Percentiles rank a stretch among this genome's conserved stretches.
phyloP scores from a whole-genome alignment of 768 basidiomycete genomes.

The Inosperma sp. region DNA sequence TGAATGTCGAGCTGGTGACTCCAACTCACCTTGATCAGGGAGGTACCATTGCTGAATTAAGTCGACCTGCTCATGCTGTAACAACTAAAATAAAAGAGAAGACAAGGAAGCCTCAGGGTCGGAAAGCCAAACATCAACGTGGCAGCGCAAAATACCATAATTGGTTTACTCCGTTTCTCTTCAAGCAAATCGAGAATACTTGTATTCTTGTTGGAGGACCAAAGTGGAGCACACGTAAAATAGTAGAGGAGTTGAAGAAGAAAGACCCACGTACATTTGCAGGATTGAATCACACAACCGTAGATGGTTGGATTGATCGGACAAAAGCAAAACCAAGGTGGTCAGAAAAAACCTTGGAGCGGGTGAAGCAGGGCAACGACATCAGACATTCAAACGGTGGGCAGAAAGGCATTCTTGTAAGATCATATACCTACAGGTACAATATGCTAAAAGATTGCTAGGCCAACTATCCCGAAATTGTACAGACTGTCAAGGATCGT shows the following conservation, averaged over 20 bases:
- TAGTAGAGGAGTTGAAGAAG: conserved; percentile 1
- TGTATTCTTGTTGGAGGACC: not conserved
- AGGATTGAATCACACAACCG: conserved; percentile 2
- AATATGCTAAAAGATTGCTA: not conserved
- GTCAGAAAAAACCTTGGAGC: not conserved
- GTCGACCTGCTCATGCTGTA: not conserved
- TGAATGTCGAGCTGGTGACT: too few relatives aligned
- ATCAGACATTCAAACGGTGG: conserved; percentile 12
- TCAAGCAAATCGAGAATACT: conserved; percentile 1
- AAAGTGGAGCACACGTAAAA: not conserved
- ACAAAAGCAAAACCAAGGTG: not conserved
- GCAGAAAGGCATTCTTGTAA: conserved; percentile 8
- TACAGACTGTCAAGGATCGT: conserved; percentile 1
- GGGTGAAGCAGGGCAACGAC: conserved; percentile 4
- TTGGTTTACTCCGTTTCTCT: conserved; percentile 1
- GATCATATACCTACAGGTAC: not conserved
- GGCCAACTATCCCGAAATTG: conserved; percentile 11
- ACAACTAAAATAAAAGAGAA: not conserved
- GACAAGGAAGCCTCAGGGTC: not conserved
- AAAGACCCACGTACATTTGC: conserved; percentile 2
- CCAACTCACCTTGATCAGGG: too few relatives aligned
- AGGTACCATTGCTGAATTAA: not conserved
- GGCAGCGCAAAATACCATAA: not conserved
- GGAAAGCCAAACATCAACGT: not conserved
- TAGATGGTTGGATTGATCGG: conserved; percentile 13